These are phyloP conservation scores for Aspergillus unguis DNA, from an alignment of 2,329 filamentous ascomycete genomes.

Conservation along the genomic window DNA sequence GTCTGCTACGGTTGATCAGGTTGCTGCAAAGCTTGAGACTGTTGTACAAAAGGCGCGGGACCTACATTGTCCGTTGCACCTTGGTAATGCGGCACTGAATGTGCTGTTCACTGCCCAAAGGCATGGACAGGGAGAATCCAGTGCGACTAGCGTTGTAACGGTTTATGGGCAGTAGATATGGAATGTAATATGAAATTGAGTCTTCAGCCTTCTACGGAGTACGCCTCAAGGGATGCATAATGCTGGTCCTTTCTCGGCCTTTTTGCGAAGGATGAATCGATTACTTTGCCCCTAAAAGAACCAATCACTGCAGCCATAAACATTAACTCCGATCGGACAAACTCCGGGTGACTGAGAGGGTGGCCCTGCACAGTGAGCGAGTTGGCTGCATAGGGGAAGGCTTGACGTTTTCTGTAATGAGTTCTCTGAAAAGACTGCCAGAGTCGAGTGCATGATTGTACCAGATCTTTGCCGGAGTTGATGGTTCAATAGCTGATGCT, in stretches of 20 bases:
- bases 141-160: conserved; percentile 32
- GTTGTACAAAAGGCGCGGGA: conserved; percentile 44
- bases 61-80: conserved; percentile 36
- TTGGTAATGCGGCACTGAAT: conserved; percentile 38
- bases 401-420: too few species aligned
- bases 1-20: conserved; percentile 37
- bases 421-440: too few species aligned
- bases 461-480: too few species aligned
- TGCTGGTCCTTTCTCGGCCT: too few species aligned
- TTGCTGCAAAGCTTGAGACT: conserved; percentile 36
- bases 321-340: conserved; percentile 15
- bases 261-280: too few species aligned
- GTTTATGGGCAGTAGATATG: conserved; percentile 25
- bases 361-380: too few species aligned
- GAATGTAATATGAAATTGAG: neutral
- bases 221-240: neutral
- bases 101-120: conserved; percentile 32
- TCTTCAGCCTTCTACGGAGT: neutral
- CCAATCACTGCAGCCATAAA: neutral
- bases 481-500: too few species aligned
- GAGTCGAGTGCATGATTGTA: too few species aligned
- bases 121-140: conserved; percentile 29
- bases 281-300: too few species aligned
- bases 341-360: conserved; percentile 9
- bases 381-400: too few species aligned